Base-by-base conservation (phyloP, 2,329 filamentous ascomycete genomes). In the Colletotrichum orchidophilum region DNA sequence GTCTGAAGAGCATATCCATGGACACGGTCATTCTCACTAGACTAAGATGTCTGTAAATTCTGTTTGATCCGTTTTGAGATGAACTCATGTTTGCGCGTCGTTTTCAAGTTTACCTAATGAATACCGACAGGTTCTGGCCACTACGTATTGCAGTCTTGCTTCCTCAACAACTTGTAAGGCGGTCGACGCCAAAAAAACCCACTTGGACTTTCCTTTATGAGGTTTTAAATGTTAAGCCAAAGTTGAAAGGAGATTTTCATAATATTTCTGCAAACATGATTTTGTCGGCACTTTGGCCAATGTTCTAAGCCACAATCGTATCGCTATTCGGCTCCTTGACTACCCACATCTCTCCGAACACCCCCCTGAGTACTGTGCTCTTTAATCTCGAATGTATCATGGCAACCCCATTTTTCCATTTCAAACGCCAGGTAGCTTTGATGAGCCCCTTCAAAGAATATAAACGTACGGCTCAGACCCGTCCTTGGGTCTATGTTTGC, bases 391-490 rank as follows among this genome's bases (percentile, higher is more conserved):
- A 6, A 7, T 12, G 7, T 5, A 26, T 50, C 59, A 21, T 11
- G 11, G 5, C 39, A n/a, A 42, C 7, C n/a, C 1, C 39, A 42
- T 42, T 18, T 3, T n/a, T n/a, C 39, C 8, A 7, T n/a, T n/a
- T 9, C 7, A 26, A 57, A 24, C 21, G 13, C 21, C 11, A 35
- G 9, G 11, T 5, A 26, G 8, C 2, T 5, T 35, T 18, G 31
- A 18, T 24, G 2, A 15, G 18, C 4, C 2, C 7, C n/a, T 24
- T 58, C 21, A 58, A 33, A 50, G 63, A 9, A 73, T 61, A 26
- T 75, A 75, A 11, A 74, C 60, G 18, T 72, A 74, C 12, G 74
- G 72, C 50, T 63, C 61, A 24, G 68, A 72, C 2, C 72, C 74
- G 24, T 75, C 70, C 54, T 74, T 74, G 6, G 73, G 39, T 33